Evolutionary conservation across 306 rosid genomes (phyloP).

Genomic region (Medicago ruthenica): DNA sequence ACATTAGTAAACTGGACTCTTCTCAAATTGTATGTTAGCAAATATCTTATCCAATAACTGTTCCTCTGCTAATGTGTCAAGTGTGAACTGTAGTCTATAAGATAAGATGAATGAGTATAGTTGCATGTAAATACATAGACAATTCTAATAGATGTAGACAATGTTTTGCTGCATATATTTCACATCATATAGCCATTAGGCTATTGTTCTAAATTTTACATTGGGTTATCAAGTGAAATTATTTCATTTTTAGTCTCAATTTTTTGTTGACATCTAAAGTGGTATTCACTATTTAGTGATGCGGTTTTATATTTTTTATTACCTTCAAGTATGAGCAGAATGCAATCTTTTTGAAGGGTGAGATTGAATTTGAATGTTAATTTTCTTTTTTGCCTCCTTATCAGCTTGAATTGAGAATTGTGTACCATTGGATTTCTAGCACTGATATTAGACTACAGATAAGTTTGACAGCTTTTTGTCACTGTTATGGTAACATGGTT

Average conservation of each 20-base stretch:
- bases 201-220: no score
- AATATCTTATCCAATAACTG: conserved; percentile 39
- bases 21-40: conserved; percentile 58
- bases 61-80: conserved; percentile 25
- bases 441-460: no score
- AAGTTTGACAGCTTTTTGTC: no score
- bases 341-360: not conserved
- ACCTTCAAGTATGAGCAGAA: not conserved
- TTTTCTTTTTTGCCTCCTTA: no score
- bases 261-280: no score
- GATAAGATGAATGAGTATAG: no score
- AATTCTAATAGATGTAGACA: conserved; percentile 32
- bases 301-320: not conserved
- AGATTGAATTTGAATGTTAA: not conserved
- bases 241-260: no score
- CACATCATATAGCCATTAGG: no score
- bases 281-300: not conserved
- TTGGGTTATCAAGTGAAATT: no score
- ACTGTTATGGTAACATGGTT: no score
- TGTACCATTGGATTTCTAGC: no score
- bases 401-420: no score
- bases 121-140: not conserved
- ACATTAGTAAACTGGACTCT: conserved; percentile 49
- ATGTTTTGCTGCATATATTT: not conserved
- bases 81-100: conserved; percentile 23